Evolutionary conservation across 1,284 basidiomycete species (phyloP), one percentile per base, ranked within the genome.

Genomic region (Ustilago trichophora): DNA sequence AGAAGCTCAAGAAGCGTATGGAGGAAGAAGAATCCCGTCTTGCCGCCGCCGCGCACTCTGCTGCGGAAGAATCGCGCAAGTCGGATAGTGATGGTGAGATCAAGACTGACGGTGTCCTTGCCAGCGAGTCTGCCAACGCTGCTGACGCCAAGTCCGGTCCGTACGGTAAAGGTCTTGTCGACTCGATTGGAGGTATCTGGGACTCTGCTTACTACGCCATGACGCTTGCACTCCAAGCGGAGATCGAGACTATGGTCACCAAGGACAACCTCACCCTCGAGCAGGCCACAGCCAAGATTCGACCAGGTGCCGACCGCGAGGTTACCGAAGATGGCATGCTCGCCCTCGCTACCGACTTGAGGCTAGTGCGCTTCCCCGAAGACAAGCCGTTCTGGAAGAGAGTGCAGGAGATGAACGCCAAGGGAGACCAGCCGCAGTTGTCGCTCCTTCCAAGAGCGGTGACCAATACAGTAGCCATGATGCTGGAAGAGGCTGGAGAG

Each of bases 111-210:
- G 55, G 46, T 2, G 62, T 65, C 6, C n/a, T 38, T 6, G 37
- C 56, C 9, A 33, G 31, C 29, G 43, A 66, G n/a, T 27, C 47
- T 15, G 36, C 25, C 16, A 11, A 36, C 6, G 25, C 38, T 15
- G 12, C 22, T 6, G 46, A 41, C 3, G 31, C 27, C 41, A 48
- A 47, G 33, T 10, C 33, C 1, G 78, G 77, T 1, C 78, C 81
- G 0, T 76, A 80, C 41, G 82, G 82, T 1, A 70, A 79, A 3
- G 83, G 83, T 4, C 70, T 84, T 18, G 69, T 84, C 15, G 83
- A 83, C 56, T 75, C 78, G 5, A 75, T 84, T 12, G 83, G 82
- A n/a, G 83, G 83, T 0, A 72, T 84, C 25, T 71, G 77, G 40
- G 83, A 83, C 42, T 78, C 81, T 3, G 80, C 82, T 1, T 57